These are phyloP conservation scores for Bryoerythrophyllum caledonicum DNA, from an alignment of 225 moss, liverwort and hornwort species.

Conservation along the genomic window DNA sequence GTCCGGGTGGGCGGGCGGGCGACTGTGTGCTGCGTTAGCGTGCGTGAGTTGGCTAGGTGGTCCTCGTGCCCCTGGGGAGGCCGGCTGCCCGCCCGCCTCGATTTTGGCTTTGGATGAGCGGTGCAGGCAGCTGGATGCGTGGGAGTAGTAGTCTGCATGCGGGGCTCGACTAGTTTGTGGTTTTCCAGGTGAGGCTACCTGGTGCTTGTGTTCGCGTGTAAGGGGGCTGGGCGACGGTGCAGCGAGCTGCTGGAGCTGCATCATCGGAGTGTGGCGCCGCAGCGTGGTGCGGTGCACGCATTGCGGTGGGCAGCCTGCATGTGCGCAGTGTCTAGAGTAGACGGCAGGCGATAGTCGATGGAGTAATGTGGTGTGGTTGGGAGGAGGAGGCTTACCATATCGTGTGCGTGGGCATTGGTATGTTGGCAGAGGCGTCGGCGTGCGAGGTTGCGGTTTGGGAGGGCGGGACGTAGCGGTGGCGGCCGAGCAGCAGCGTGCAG, in stretches of 20 bases:
- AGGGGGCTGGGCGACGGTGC: background rate
- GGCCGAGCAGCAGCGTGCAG: background rate
- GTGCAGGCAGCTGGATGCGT: constrained; percentile 8
- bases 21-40: background rate
- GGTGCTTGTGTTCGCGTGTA: background rate
- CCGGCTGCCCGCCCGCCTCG: background rate
- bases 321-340: background rate
- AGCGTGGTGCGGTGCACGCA: background rate
- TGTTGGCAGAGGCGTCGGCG: background rate
- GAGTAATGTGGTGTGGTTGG: background rate
- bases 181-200: background rate
- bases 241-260: background rate
- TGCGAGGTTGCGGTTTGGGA: background rate
- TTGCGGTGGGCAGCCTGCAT: background rate
- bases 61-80: background rate
- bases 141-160: background rate
- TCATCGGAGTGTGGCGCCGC: background rate
- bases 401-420: background rate
- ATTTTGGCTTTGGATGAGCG: background rate
- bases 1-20: background rate
- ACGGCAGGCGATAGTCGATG: background rate
- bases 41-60: background rate
- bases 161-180: background rate
- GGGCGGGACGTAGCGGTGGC: background rate
- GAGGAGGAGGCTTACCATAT: background rate